These are phyloP conservation scores for Termitomyces sp. DNA, from an alignment of 768 basidiomycete species.

Conservation along the genomic window DNA sequence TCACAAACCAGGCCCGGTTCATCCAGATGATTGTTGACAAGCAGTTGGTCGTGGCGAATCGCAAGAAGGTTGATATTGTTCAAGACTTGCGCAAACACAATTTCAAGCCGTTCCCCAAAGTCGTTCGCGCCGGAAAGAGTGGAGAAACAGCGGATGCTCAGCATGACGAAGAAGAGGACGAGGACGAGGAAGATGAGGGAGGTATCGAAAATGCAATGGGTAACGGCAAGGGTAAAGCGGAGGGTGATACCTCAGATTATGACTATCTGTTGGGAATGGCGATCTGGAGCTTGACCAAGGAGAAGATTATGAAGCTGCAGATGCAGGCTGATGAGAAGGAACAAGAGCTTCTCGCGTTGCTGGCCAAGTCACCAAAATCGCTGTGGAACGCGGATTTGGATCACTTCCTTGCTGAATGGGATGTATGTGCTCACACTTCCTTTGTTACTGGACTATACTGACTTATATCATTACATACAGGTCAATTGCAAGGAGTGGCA, in stretches of 20 bases:
- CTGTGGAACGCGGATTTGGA: conserved; percentile 93
- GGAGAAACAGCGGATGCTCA: conserved; percentile 62
- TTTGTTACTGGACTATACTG: background rate
- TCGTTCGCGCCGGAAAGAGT: conserved; percentile 57
- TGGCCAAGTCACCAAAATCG: conserved; percentile 74
- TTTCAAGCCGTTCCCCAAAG: conserved; percentile 92
- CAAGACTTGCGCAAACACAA: conserved; percentile 76
- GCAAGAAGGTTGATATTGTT: conserved; percentile 87
- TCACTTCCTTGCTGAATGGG: conserved; percentile 78
- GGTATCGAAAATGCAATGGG: conserved; percentile 26
- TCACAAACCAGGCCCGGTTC: conserved; percentile 95
- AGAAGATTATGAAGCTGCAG: conserved; percentile 89
- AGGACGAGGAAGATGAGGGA: conserved; percentile 37
- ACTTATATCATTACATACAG: conserved; percentile 17
- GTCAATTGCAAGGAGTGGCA: conserved; percentile 46
- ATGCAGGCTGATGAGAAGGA: conserved; percentile 83
- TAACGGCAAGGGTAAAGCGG: conserved; percentile 16
- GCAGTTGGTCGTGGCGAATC: conserved; percentile 76
- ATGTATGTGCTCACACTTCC: conserved; percentile 46
- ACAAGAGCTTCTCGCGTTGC: conserved; percentile 68
- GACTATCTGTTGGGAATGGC: conserved; percentile 96
- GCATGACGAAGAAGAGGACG: conserved; percentile 47
- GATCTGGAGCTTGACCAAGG: conserved; percentile 91
- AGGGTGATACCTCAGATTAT: conserved; percentile 58
- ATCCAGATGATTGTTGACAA: conserved; percentile 93